Base-by-base conservation (phyloP, 208 protist genomes). In the Trichomonas gallinae region DNA sequence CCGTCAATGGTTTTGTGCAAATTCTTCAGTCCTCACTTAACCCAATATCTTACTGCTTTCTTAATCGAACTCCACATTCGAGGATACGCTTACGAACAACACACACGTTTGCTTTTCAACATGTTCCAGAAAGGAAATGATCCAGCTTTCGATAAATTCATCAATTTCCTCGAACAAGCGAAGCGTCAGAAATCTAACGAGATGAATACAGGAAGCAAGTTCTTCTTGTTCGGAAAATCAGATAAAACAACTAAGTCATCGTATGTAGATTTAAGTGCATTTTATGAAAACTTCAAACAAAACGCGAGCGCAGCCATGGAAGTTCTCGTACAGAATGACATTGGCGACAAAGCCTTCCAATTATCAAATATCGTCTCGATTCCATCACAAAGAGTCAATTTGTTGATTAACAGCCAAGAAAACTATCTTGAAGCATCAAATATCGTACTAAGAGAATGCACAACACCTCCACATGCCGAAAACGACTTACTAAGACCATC, bases 1-100 rank as follows among this genome's bases (percentile, higher is more conserved):
- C 87, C 87, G 38, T 93, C 87, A 51, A 93, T 42, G 15, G 87
- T 93, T 93, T 42, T 93, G 8, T 93, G 44, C n/a, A 42, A 44
- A 48, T 93, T 93, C 87, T 93, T 93, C 44, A n/a, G 40, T 34
- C 87, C 87, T 51, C 44, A 93, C 44, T 42, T 93, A 49, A 93
- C 87, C 8, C 40, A 38, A 48, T 93, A 93, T 93, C 44, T 93
- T 11, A 93, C 87, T 3, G 17, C 42, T 48, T 93, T 48, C 44
- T 36, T 93, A 38, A 42, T 93, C 44, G 87, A 93, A 93, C 44
- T 93, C n/a, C 87, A 93, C 31, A 51, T 21, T 34, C 6, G 44
- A 38, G 87, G 87, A 44, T 93, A 93, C 31, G 87, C 40, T 48
- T 49, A 93, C 15, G 87, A 93, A 36, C n/a, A 34, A 1, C n/a